Conservation (phyloP, 306 rosid genomes). For the Sesbania bispinosa region DNA sequence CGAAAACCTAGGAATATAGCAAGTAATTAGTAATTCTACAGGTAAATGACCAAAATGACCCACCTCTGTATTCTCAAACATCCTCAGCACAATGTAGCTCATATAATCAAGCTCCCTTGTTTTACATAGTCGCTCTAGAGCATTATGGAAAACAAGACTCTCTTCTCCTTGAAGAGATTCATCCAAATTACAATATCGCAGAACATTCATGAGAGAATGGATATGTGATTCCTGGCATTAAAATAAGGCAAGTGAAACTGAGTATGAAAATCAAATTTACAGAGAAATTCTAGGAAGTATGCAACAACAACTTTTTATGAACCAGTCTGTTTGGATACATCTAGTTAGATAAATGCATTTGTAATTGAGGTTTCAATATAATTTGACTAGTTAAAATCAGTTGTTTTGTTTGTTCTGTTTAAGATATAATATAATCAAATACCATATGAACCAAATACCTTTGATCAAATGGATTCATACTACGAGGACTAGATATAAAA, state of each 20-base stretch:
- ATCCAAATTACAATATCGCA: constrained; percentile 94
- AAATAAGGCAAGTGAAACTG: background rate
- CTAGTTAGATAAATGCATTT: background rate
- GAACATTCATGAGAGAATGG: constrained; percentile 95
- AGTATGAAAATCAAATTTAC: constrained; percentile 1
- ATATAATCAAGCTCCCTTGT: constrained; percentile 95
- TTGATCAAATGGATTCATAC: background rate
- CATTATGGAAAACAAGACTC: constrained; percentile 57
- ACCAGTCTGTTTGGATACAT: constrained; percentile 4
- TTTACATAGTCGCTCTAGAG: constrained; percentile 67
- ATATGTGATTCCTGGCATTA: constrained; percentile 88
- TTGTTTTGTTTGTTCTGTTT: background rate
- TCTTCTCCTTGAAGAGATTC: constrained; percentile 94
- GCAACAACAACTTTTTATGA: background rate
- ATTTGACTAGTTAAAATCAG: constrained; percentile 6
- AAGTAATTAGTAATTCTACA: background rate
- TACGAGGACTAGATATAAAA: background rate
- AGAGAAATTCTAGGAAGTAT: background rate
- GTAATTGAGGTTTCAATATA: background rate
- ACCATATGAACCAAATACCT: constrained; percentile 1
- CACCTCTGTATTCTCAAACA: constrained; percentile 95
- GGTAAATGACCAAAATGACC: constrained; percentile 26
- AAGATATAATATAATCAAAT: background rate
- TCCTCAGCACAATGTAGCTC: constrained; percentile 87
- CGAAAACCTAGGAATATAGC: background rate